phyloP scores from a whole-genome alignment of 805 yeast genomes.

The Myxozyma neglecta region DNA sequence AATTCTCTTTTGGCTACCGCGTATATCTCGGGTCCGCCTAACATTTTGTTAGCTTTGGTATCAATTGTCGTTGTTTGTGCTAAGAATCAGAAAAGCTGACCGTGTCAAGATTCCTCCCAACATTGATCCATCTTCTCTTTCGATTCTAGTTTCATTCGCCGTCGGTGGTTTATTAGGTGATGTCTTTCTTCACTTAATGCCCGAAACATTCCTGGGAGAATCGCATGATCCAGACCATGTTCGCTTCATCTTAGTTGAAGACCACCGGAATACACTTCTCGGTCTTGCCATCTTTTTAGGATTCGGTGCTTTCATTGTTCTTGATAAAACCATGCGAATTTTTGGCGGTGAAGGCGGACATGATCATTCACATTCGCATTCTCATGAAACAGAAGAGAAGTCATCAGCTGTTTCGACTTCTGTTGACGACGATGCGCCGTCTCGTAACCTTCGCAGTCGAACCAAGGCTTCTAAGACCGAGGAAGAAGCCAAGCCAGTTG shows the following conservation, averaged over 20 bases:
- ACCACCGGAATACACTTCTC: conserved; percentile 48
- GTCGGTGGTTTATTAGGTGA: conserved; percentile 77
- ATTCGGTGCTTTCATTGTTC: conserved; percentile 55
- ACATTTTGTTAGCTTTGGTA: conserved; percentile 50
- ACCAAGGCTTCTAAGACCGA: neutral
- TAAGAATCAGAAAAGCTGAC: no score
- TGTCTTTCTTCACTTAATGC: conserved; percentile 68
- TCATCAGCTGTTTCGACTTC: conserved; percentile 9
- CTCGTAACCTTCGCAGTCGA: conserved; percentile 15
- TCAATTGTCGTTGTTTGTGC: no score
- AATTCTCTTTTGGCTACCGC: conserved; percentile 66
- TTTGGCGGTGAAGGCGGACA: conserved; percentile 40
- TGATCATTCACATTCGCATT: conserved; percentile 45
- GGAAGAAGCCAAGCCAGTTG: neutral
- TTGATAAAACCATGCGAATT: conserved; percentile 62
- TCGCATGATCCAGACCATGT: conserved; percentile 44
- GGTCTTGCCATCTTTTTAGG: conserved; percentile 63
- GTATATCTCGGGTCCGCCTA: conserved; percentile 66
- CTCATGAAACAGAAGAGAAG: conserved; percentile 22
- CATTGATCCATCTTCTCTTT: conserved; percentile 52
- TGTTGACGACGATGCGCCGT: conserved; percentile 3
- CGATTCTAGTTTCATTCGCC: conserved; percentile 66
- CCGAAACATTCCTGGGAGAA: conserved; percentile 64
- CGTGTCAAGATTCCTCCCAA: conserved; percentile 50
- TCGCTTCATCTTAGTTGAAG: conserved; percentile 53